These are phyloP conservation scores for Pterocarpus macrocarpus DNA, from an alignment of 306 rosid genomes.

Conservation along the genomic window DNA sequence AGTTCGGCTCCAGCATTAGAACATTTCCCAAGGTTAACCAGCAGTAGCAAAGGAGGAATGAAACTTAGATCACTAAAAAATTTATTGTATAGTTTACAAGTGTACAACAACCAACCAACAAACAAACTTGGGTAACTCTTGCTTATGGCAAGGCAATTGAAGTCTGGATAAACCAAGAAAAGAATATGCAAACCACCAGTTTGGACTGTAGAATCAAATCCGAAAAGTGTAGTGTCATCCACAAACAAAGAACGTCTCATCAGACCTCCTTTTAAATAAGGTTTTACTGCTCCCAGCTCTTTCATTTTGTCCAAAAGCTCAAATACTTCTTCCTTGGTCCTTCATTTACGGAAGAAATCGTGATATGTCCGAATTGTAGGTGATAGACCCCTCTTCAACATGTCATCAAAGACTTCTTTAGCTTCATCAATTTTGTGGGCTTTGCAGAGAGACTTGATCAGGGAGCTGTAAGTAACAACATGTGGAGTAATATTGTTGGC, in stretches of 20 bases:
- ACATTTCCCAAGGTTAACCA: constrained; percentile 2
- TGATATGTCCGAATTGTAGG: constrained; percentile 86
- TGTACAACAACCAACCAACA: neutral
- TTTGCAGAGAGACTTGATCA: constrained; percentile 86
- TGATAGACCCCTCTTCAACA: constrained; percentile 59
- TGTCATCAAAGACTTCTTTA: constrained; percentile 58
- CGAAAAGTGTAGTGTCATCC: constrained; percentile 9
- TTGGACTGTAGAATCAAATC: constrained; percentile 22
- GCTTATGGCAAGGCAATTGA: neutral
- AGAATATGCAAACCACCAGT: constrained; percentile 18
- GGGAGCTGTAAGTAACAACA: constrained; percentile 78
- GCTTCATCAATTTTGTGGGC: constrained; percentile 69
- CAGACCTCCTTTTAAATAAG: neutral
- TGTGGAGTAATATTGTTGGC: constrained; percentile 66
- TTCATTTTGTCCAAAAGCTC: constrained; percentile 73
- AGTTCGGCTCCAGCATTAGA: constrained; percentile 30
- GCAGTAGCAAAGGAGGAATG: neutral
- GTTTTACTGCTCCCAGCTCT: constrained; percentile 63
- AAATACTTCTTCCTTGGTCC: constrained; percentile 72
- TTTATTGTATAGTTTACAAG: constrained; percentile 10
- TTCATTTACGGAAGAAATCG: constrained; percentile 72
- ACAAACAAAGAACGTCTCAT: constrained; percentile 3
- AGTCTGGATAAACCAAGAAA: constrained; percentile 10
- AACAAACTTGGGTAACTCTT: constrained; percentile 32
- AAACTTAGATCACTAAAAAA: constrained; percentile 24